Percentiles rank a stretch among this genome's conserved stretches.
Conservation (phyloP, 225 moss, liverwort and hornwort species). For the Pseudoscleropodium purum region DNA sequence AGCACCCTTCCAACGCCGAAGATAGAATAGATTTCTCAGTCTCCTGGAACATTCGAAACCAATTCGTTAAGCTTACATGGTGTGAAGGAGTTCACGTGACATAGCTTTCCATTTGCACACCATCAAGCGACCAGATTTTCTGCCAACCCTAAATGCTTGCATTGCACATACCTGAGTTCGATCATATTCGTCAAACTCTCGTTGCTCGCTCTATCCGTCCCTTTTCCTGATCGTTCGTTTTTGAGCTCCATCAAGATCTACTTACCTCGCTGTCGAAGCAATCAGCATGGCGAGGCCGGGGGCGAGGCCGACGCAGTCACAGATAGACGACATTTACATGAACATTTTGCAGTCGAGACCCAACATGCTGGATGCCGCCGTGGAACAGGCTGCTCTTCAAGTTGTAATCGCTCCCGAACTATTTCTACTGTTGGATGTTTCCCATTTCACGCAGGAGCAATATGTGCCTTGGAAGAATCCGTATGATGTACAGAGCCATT, state of each 20-base stretch:
- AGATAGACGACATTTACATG: conserved; percentile 22
- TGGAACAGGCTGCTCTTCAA: conserved; percentile 17
- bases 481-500: background rate
- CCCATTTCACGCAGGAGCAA: background rate
- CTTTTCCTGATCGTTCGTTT: background rate
- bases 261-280: background rate
- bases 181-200: background rate
- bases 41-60: background rate
- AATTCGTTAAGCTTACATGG: background rate
- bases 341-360: conserved; percentile 28
- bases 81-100: background rate
- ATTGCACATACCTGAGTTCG: background rate
- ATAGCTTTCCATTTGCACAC: background rate
- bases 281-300: background rate
- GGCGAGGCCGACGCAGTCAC: background rate
- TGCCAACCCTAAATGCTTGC: background rate
- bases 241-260: background rate
- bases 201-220: background rate
- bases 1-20: background rate
- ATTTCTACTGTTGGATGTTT: background rate
- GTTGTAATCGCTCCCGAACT: background rate
- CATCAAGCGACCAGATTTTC: background rate
- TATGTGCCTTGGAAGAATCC: background rate
- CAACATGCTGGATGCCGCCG: conserved; percentile 28
- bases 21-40: background rate